A percentile compares a stretch with the other conserved stretches of the same genome.
These are phyloP conservation scores for Vanilla planifolia DNA, from an alignment of 106 monocot genomes.

Conservation along the genomic window DNA sequence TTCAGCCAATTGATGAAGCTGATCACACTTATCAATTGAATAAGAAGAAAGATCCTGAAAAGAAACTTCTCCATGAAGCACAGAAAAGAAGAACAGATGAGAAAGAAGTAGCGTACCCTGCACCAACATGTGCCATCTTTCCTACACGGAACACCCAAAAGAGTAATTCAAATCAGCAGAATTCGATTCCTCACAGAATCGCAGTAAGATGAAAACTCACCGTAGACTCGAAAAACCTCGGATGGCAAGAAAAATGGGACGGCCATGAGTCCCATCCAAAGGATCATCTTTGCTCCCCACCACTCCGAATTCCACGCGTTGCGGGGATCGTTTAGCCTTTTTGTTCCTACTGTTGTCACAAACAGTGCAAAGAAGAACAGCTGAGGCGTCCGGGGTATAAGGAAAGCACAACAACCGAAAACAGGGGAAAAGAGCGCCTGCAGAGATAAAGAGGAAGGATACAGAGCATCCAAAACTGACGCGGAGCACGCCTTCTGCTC, in stretches of 20 bases:
- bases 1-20: conserved; percentile 91
- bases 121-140: conserved; percentile 75
- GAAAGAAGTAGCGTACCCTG: conserved; percentile 41
- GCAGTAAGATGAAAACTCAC: conserved; percentile 23
- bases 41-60: conserved; percentile 86
- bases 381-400: no score
- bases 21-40: conserved; percentile 85
- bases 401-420: neutral
- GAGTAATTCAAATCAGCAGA: neutral
- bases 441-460: conserved; percentile 35
- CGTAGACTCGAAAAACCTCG: conserved; percentile 61
- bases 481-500: conserved; percentile 83
- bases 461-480: conserved; percentile 86
- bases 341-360: conserved; percentile 55
- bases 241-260: conserved; percentile 73
- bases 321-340: conserved; percentile 41
- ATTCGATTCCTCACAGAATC: neutral
- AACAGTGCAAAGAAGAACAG: conserved; percentile 85
- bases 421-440: neutral
- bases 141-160: conserved; percentile 29
- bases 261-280: conserved; percentile 58
- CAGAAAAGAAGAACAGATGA: neutral
- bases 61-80: no score
- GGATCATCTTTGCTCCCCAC: conserved; percentile 65
- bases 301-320: conserved; percentile 87